Base-by-base conservation (phyloP, 2,329 filamentous ascomycete species). In the Alternaria incomplexa region DNA sequence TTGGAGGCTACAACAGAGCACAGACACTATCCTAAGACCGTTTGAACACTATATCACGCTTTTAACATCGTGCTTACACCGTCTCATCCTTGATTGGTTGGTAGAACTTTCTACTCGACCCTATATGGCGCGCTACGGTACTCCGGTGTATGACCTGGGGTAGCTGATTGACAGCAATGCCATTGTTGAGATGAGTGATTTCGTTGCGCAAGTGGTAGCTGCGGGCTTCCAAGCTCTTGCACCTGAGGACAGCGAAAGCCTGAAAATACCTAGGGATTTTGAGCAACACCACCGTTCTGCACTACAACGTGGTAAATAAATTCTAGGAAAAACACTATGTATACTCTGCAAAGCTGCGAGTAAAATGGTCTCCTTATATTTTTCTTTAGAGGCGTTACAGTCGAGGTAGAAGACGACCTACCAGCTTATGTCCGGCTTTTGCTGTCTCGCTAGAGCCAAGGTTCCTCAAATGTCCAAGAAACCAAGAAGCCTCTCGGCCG, bases 341-440 rank as follows among this genome's bases (percentile, higher is more conserved):
- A 36, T n/a, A 36, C 15, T 36, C 32, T 36, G 32, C 32, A 36
- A 36, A 36, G 7, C 32, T 36, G 32, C 32, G 15, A n/a, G 8
- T 36, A 36, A 1, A n/a, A n/a, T 1, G 2, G 15, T n/a, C 1
- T 36, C 4, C 2, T 9, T n/a, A n/a, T 1, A n/a, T 5, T 36
- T 9, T 36, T 8, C 1, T 3, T 36, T 5, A 36, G 32, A 4
- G 15, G 32, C 32, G 15, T 9, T 36, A 15, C 2, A 36, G 15
- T 36, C 32, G 32, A 36, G 7, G 32, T 36, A 36, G 32, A 36
- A 2, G 32, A 2, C 8, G 2, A n/a, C 32, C 7, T 9, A 36
- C 4, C 32, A n/a, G 32, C 15, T n/a, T 36, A 2, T 36, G 32
- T 36, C 32, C 32, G 32, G 32, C 32, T 36, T 36, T 36, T 2